Evolutionary conservation across 2,329 filamentous ascomycete genomes (phyloP).

Genomic region (Botrytis squamosa): DNA sequence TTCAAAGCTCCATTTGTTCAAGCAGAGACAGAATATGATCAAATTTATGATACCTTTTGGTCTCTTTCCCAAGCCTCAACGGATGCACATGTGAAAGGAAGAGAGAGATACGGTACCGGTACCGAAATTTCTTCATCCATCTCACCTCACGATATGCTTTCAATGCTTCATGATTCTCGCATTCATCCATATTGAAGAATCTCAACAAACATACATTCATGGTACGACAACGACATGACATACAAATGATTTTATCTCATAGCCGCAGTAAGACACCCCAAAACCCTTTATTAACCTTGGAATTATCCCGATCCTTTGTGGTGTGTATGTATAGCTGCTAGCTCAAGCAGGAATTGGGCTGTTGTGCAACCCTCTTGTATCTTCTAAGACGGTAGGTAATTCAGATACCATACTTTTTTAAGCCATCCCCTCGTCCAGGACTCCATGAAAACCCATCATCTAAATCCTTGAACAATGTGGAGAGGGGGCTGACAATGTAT

Average conservation of each 20-base stretch:
- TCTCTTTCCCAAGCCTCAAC: neutral
- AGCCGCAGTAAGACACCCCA: slow-evolving; percentile 20
- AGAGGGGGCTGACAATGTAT: slow-evolving; percentile 8
- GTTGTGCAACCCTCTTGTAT: slow-evolving; percentile 15
- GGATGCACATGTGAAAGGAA: neutral
- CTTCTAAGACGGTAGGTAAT: slow-evolving; percentile 15
- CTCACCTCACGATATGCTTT: neutral
- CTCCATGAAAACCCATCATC: neutral
- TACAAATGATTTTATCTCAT: neutral
- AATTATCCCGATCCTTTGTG: neutral
- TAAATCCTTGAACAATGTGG: slow-evolving; percentile 15
- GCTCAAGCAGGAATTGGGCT: slow-evolving; percentile 1
- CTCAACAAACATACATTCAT: neutral
- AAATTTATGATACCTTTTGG: neutral
- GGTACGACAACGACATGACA: neutral
- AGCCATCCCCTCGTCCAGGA: neutral
- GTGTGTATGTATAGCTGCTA: neutral
- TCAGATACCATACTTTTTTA: neutral
- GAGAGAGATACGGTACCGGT: neutral
- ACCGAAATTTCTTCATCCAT: neutral
- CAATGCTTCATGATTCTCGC: neutral
- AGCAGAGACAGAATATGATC: neutral
- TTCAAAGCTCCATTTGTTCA: neutral
- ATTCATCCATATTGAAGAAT: slow-evolving; percentile 4
- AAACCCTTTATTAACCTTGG: neutral